phyloP scores from a whole-genome alignment of 768 basidiomycete genomes.

The Pisolithus tinctorius region DNA sequence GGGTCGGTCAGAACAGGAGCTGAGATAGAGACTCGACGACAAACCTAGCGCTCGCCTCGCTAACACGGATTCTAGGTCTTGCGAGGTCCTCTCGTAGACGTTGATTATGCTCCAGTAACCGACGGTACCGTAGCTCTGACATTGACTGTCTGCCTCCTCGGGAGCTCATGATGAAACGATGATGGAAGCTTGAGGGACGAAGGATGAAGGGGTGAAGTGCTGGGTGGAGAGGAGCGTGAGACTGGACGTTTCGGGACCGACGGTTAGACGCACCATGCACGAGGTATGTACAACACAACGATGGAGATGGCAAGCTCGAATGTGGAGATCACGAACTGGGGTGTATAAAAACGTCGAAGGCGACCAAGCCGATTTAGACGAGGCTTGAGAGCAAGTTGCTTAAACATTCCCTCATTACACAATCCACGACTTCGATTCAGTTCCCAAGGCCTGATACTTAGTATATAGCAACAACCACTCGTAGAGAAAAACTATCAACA shows the following conservation, averaged over 20 bases:
- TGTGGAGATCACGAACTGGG: not conserved
- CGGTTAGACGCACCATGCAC: not conserved
- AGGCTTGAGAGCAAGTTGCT: too few species aligned
- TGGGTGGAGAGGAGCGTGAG: slow-evolving; percentile 2
- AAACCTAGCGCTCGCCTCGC: slow-evolving; percentile 64
- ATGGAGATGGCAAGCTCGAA: not conserved
- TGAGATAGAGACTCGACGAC: slow-evolving; percentile 17
- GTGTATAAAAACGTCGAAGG: too few species aligned
- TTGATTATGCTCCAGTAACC: slow-evolving; percentile 70
- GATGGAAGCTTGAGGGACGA: not conserved
- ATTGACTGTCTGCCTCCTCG: slow-evolving; percentile 65
- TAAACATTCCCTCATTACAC: too few species aligned
- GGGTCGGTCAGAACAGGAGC: slow-evolving; percentile 1
- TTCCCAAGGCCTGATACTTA: too few species aligned
- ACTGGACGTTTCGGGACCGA: not conserved
- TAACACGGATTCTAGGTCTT: slow-evolving; percentile 63
- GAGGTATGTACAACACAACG: not conserved
- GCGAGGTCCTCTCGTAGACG: slow-evolving; percentile 66
- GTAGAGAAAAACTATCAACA: too few species aligned
- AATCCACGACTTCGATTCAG: too few species aligned
- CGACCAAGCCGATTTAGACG: too few species aligned
- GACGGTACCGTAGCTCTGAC: slow-evolving; percentile 77
- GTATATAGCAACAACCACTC: too few species aligned
- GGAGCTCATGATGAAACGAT: slow-evolving; percentile 42
- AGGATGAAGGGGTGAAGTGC: not conserved